These are phyloP conservation scores for Backusella mclennaniae DNA, from an alignment of 192 early-diverging fungal genomes.

Conservation along the genomic window DNA sequence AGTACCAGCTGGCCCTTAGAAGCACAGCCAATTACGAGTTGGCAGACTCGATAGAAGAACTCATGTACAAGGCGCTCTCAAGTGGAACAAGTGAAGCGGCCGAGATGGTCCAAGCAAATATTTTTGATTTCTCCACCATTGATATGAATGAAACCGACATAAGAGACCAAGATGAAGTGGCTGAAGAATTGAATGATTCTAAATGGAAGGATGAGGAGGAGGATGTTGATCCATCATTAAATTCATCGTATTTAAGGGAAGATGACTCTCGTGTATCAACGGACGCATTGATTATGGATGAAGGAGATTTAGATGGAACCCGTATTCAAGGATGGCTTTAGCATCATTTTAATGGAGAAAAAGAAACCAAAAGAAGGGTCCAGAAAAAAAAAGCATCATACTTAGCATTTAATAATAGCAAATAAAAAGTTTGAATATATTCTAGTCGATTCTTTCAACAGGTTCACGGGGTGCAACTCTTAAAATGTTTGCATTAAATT, in stretches of 20 bases:
- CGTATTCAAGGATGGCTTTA: neutral
- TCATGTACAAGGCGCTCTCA: neutral
- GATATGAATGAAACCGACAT: neutral
- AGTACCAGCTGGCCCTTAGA: slow-evolving; percentile 49
- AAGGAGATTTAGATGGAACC: neutral
- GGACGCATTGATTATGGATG: neutral
- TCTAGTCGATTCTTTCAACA: too few species aligned
- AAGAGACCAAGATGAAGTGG: neutral
- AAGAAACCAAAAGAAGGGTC: neutral
- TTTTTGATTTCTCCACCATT: neutral
- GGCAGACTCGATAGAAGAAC: neutral
- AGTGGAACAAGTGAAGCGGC: neutral
- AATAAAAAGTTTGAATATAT: too few species aligned
- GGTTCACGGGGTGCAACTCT: too few species aligned
- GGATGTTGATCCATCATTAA: neutral
- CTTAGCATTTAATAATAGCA: too few species aligned
- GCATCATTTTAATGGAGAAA: neutral
- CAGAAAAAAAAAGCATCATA: neutral
- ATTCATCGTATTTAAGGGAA: neutral
- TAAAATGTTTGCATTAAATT: too few species aligned
- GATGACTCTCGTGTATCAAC: neutral
- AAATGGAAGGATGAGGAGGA: neutral
- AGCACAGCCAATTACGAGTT: neutral
- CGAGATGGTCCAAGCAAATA: neutral
- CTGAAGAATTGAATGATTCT: neutral